Evolutionary conservation across 345 rosid species (phyloP).

Genomic region (Populus nigra): DNA sequence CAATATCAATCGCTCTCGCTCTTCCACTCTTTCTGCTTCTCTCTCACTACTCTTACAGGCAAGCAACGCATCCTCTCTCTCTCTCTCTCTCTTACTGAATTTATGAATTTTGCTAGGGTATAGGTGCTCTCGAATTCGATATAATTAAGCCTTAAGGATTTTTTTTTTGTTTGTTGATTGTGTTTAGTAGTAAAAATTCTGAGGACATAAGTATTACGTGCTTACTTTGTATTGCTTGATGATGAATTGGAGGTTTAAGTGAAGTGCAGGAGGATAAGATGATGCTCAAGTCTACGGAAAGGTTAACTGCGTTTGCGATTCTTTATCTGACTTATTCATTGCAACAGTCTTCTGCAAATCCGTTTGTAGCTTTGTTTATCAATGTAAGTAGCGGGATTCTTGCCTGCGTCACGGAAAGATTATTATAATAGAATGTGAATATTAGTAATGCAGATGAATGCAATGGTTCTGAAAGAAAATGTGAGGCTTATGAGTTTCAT

Average conservation of each 20-base stretch:
- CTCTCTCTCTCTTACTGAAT: background rate
- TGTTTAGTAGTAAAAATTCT: background rate
- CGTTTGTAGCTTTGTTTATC: slow-evolving; percentile 55
- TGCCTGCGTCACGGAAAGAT: background rate
- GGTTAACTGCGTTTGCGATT: slow-evolving; percentile 68
- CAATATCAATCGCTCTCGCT: slow-evolving; percentile 39
- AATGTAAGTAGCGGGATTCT: slow-evolving; percentile 34
- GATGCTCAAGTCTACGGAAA: slow-evolving; percentile 55
- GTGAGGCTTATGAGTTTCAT: background rate
- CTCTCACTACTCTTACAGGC: slow-evolving; percentile 61
- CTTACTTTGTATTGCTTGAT: background rate
- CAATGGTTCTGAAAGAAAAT: background rate
- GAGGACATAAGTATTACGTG: no score
- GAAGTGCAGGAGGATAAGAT: slow-evolving; percentile 64
- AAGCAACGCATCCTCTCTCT: background rate
- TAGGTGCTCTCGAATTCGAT: background rate
- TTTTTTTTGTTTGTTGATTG: background rate
- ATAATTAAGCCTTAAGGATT: background rate
- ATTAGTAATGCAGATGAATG: background rate
- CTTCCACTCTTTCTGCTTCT: slow-evolving; percentile 53
- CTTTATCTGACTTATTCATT: slow-evolving; percentile 61
- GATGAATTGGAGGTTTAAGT: background rate
- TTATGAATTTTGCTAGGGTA: background rate
- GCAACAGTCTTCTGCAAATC: slow-evolving; percentile 50
- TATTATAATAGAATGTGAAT: background rate